These are phyloP conservation scores for Botrytis paeoniae DNA, from an alignment of 2,329 filamentous ascomycete genomes.

Conservation along the genomic window DNA sequence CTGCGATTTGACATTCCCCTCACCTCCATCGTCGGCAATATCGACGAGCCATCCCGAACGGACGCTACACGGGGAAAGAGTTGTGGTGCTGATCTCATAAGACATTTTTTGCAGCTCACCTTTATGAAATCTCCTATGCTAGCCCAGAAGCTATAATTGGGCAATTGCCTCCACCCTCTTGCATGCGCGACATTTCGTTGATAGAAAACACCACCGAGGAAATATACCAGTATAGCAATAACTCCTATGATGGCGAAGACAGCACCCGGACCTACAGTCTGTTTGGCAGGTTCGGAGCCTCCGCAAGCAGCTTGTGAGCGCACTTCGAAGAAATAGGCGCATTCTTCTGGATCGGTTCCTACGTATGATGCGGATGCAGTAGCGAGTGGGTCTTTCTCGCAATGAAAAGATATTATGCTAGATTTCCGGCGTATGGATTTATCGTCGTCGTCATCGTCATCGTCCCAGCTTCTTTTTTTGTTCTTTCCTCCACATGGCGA, in stretches of 20 bases:
- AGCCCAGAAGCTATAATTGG: conserved; percentile 91
- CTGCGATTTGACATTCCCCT: conserved; percentile 27
- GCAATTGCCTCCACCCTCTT: conserved; percentile 89
- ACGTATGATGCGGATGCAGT: conserved; percentile 78
- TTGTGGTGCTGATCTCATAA: conserved; percentile 30
- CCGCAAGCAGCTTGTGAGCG: conserved; percentile 80
- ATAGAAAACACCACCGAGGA: conserved; percentile 91
- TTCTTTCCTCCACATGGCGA: conserved; percentile 63
- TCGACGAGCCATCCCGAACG: conserved; percentile 34
- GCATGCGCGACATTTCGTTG: conserved; percentile 93
- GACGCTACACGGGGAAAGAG: conserved; percentile 35
- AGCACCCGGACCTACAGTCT: conserved; percentile 68
- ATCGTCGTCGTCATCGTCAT: conserved; percentile 39
- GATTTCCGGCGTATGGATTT: conserved; percentile 59
- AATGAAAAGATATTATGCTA: conserved; percentile 87
- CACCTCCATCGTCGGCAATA: conserved; percentile 37
- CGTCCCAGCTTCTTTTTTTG: conserved; percentile 38
- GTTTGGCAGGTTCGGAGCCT: conserved; percentile 63
- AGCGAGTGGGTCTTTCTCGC: conserved; percentile 75
- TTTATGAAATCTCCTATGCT: conserved; percentile 80
- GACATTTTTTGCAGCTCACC: conserved; percentile 51
- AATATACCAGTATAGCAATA: conserved; percentile 78
- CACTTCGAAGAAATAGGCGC: conserved; percentile 93
- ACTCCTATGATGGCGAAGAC: conserved; percentile 84
- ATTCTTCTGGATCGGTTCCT: conserved; percentile 78